These are phyloP conservation scores for Termitomyces sp. DNA, from an alignment of 1,284 basidiomycete genomes.

Conservation along the genomic window DNA sequence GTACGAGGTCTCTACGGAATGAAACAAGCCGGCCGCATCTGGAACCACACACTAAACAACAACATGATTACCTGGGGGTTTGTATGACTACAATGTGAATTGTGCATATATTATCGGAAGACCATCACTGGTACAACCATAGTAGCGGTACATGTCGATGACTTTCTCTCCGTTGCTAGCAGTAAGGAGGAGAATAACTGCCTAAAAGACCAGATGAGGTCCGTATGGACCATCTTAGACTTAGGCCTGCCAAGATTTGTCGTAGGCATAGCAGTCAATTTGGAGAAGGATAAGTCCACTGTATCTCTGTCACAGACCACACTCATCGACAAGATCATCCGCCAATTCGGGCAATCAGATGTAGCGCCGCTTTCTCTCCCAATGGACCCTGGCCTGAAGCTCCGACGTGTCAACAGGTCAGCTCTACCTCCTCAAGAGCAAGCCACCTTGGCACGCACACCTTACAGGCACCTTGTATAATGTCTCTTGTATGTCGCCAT, in stretches of 20 bases:
- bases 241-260: background rate
- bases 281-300: conserved; percentile 19
- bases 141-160: conserved; percentile 26
- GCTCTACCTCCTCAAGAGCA: conserved; percentile 8
- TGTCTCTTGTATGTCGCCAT: conserved; percentile 25
- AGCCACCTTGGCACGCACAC: conserved; percentile 13
- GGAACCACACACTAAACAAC: conserved; percentile 23
- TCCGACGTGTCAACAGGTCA: conserved; percentile 8
- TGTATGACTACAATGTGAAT: conserved; percentile 23
- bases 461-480: conserved; percentile 20
- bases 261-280: conserved; percentile 18
- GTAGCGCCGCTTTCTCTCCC: conserved; percentile 25
- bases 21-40: conserved; percentile 26
- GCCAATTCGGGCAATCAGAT: conserved; percentile 27
- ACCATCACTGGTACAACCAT: too few relatives aligned
- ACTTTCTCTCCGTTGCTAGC: conserved; percentile 24
- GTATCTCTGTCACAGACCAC: conserved; percentile 32
- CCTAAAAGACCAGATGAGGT: conserved; percentile 1
- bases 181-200: conserved; percentile 4
- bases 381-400: conserved; percentile 24
- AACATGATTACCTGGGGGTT: conserved; percentile 28
- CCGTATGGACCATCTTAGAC: background rate
- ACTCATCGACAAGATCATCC: conserved; percentile 32
- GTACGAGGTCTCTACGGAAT: background rate
- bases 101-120: conserved; percentile 19